Evolutionary conservation across 1,139 yeast species (phyloP), one percentile per base, ranked within the genome.

Genomic region (Pichia sp.): DNA sequence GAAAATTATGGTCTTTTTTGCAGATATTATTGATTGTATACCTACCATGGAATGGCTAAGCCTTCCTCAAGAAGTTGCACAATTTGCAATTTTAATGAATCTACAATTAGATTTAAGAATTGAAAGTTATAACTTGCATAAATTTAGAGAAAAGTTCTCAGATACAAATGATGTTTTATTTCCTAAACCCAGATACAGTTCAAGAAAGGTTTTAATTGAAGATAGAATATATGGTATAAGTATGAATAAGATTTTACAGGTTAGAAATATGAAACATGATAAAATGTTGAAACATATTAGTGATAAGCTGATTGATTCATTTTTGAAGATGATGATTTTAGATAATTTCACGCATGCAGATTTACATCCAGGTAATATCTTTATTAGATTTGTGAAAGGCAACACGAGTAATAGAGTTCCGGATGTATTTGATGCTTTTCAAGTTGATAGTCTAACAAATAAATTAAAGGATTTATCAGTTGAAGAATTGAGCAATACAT

Each of bases 31-130:
- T 43, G 81, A 89, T 59, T 56, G 66, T 18, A 71, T 90, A 3
- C 99, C 98, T 1, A 88, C 96, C 0, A 87, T 92, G 96, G 97
- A 92, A 64, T 92, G 99, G 99, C 71, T 92, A 8, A 87, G 96
- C 7, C 69, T 92, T 44, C 98, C 97, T 0, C 95, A 84, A 53
- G 98, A 94, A 65, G 97, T 92, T 2, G 86, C 82, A 39, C 95
- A 89, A 59, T 92, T 92, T 64, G 75, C 88, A 1, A 71, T 80
- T 1, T 76, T 94, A 68, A 92, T 92, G 97, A 79, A 82, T 44
- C 67, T 88, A 46, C 99, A 92, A 65, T 69, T 94, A 51, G 98
- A 92, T 65, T 69, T 92, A 50, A 72, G 97, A 56, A 87, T 92
- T 35, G 98, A 92, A 63, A 95, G 94, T 0, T 70, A 83, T 56